phyloP scores from a whole-genome alignment of 1,284 basidiomycete species.

The Heimioporus retisporus region DNA sequence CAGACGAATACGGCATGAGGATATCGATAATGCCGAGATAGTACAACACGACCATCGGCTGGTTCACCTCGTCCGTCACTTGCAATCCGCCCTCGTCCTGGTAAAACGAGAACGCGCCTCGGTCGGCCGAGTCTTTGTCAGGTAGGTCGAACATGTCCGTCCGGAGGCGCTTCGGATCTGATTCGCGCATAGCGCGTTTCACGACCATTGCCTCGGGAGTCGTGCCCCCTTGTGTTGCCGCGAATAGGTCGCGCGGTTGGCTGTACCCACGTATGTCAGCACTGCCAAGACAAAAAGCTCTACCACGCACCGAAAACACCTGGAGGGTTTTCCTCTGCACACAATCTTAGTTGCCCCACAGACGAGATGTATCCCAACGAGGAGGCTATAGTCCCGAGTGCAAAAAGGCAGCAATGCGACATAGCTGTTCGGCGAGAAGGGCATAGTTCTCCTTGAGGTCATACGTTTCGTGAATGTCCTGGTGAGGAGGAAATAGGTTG shows the following conservation, averaged over 20 bases:
- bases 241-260: conserved; percentile 69
- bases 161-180: conserved; percentile 83
- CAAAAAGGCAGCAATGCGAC: conserved; percentile 89
- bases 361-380: conserved; percentile 97
- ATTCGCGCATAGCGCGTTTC: conserved; percentile 86
- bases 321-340: conserved; percentile 90
- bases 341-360: conserved; percentile 92
- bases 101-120: conserved; percentile 93
- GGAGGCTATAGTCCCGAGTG: conserved; percentile 91
- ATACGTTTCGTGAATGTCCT: conserved; percentile 59
- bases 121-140: conserved; percentile 76
- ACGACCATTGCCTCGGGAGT: conserved; percentile 85
- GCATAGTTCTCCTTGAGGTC: conserved; percentile 41
- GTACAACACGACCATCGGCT: conserved; percentile 85
- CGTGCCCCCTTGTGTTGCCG: conserved; percentile 67
- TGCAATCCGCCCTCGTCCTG: conserved; percentile 96
- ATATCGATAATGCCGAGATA: conserved; percentile 97
- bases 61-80: conserved; percentile 90
- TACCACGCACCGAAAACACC: conserved; percentile 84
- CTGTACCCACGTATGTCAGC: conserved; percentile 46
- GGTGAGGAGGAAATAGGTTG: conserved; percentile 98
- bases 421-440: conserved; percentile 90
- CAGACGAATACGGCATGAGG: conserved; percentile 85
- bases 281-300: not conserved
- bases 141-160: conserved; percentile 73